Conservation (phyloP, 176 grass and related monocot genomes). For the Bonia amplexicaulis region DNA sequence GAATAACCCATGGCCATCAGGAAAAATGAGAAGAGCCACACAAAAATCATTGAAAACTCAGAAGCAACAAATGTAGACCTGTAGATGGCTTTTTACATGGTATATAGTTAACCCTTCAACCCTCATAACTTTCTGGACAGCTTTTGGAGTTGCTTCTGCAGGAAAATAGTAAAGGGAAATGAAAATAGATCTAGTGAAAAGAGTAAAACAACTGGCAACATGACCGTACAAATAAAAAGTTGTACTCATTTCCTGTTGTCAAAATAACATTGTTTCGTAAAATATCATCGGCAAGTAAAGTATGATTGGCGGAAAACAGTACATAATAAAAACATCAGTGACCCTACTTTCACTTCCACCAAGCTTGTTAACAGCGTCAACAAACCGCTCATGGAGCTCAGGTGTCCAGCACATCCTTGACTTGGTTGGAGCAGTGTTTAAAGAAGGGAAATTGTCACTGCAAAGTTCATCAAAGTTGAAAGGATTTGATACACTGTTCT, state of each 20-base stretch:
- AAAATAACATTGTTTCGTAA: neutral
- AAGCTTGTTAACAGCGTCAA: conserved; percentile 68
- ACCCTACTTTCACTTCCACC: conserved; percentile 79
- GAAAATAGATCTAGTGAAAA: neutral
- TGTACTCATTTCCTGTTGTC: neutral
- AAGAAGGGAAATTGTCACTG: conserved; percentile 28
- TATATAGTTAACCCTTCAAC: conserved; percentile 84
- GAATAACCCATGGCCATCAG: neutral
- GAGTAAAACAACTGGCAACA: neutral
- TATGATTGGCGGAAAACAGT: conserved; percentile 1
- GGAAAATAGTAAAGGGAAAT: neutral
- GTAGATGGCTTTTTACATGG: conserved; percentile 89
- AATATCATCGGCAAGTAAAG: neutral
- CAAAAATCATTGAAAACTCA: neutral
- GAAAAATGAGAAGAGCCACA: conserved; percentile 9
- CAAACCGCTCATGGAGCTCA: conserved; percentile 74
- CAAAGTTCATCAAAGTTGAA: conserved; percentile 37
- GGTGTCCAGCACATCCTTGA: conserved; percentile 77
- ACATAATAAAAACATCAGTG: neutral
- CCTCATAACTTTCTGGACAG: conserved; percentile 78
- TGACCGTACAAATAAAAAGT: neutral
- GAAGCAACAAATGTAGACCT: conserved; percentile 34
- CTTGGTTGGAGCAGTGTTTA: conserved; percentile 37
- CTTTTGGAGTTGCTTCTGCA: conserved; percentile 89
- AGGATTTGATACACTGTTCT: conserved; percentile 21